Base-by-base conservation (phyloP, 176 grass and related monocot genomes). In the Paspalum notatum region DNA sequence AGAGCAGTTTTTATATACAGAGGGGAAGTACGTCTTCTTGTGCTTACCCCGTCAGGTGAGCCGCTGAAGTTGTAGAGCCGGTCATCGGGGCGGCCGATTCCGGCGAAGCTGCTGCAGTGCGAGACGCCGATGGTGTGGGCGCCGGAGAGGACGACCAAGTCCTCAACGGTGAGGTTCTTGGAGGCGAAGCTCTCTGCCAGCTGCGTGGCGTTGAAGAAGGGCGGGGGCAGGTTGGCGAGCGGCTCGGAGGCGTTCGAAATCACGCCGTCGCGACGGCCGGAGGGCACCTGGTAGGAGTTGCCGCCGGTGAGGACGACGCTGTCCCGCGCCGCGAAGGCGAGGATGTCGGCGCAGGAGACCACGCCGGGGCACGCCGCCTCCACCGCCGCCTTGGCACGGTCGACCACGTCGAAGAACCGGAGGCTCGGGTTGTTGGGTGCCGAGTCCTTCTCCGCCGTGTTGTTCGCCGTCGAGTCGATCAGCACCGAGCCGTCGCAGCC, bases 311-410 rank as follows among this genome's bases (percentile, higher is more conserved):
- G 79, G 14, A 6, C 47, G 13, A 86, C 71, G 52, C 90, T 83
- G 83, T 92, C 90, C 14, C 83, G 74, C 9, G 87, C 90, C 14
- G 87, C 87, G 49, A 92, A 92, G 38, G 93, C 93, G 62, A 93
- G 55, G 18, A 97, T 37, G 68, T 97, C 93, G 25, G 93, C 90
- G 82, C 93, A 93, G 13, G 93, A 97, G 15, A 87, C 93, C 5
- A 80, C 73, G 39, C 71, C 74, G 8, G 87, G 87, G 63, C 87
- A 92, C 17, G 9, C 37, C 5, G 80, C 80, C 90, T 92, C 90
- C 16, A 89, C 9, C 9, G 80, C 69, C 1, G 46, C 24, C 85
- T 90, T 93, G 44, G 91, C 91, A 0, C 50, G 12, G 63, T 83
- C 87, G 4, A 93, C 56, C 24, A 87, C 80, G 21, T 88, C 62